Base-by-base conservation (phyloP, 1,139 yeast species). In the Blastobotrys raffinosifermentans region DNA sequence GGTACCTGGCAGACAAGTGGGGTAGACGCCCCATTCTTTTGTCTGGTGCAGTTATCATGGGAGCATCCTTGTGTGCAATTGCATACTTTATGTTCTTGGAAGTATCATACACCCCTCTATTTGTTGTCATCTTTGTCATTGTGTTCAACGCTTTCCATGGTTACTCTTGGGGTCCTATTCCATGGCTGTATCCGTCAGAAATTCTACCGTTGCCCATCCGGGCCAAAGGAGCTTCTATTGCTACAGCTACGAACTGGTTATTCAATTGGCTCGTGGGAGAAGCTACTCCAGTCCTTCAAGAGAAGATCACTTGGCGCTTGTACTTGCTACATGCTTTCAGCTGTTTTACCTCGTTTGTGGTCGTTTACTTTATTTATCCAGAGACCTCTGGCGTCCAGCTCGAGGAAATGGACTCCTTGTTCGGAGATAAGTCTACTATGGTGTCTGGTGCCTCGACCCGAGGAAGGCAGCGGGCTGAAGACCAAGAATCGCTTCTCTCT, bases 221-320 rank as follows among this genome's bases (percentile, higher is more conserved):
- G 43, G 87, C 95, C 5, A 84, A 87, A 53, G 95, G 95, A 35
- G 94, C 96, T 0, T 86, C 95, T 1, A 65, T 86, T 47, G 80
- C 95, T 0, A 87, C 96, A 0, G 95, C 95, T 1, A 78, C 94
- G 7, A 87, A 87, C 59, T 89, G 96, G 96, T 73, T 85, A n/a
- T 87, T 85, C 64, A 87, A 87, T 62, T 87, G 86, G 66, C 64
- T 87, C 33, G 96, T 87, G 16, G 96, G 96, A 8, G 91, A 85
- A 60, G 72, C 81, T 74, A 84, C 95, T 0, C 96, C 96, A 1
- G 73, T 87, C 23, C 69, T 87, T 41, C 81, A 87, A 51, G 94
- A 83, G 50, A 40, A 62, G 7, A 83, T 87, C 50, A 70, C 73
- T 29, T 87, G 95, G 94, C 70, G 77, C 44, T 72, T 93, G 31